phyloP scores from a whole-genome alignment of 2,329 filamentous ascomycete species.

The Colletotrichum sp. region DNA sequence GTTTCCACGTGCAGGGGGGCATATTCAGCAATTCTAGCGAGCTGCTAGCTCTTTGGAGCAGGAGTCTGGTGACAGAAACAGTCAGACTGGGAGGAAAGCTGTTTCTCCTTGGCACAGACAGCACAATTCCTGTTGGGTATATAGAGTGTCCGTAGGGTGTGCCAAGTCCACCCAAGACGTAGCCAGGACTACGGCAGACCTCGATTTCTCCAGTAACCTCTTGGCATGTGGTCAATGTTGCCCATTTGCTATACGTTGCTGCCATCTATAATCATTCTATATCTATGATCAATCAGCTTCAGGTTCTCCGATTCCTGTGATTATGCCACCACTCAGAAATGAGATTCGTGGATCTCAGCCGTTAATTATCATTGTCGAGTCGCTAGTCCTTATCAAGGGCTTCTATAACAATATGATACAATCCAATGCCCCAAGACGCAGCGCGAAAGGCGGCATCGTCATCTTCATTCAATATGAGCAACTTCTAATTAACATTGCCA shows the following conservation, averaged over 20 bases:
- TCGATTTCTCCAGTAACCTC: background rate
- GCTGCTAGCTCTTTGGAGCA: accelerated
- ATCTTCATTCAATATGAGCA: background rate
- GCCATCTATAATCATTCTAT: background rate
- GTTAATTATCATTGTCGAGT: accelerated
- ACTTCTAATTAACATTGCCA: accelerated
- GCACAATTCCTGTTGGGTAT: accelerated
- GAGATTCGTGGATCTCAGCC: background rate
- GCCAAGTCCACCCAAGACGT: background rate
- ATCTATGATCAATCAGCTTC: accelerated
- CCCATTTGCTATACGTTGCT: accelerated
- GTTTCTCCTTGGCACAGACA: background rate
- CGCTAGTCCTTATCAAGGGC: too few species aligned
- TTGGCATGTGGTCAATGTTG: too few species aligned
- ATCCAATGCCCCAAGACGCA: background rate
- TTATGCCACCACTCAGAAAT: background rate
- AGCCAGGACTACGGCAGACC: too few species aligned
- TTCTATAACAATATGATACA: background rate
- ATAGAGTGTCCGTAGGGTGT: background rate
- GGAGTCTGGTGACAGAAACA: accelerated
- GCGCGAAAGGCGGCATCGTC: accelerated
- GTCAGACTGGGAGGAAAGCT: accelerated
- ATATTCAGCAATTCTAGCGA: too few species aligned
- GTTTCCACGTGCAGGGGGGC: too few species aligned
- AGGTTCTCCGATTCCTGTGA: accelerated